These are phyloP conservation scores for Oryza glumipatula DNA, from an alignment of 176 grass and related monocot genomes.

Conservation along the genomic window DNA sequence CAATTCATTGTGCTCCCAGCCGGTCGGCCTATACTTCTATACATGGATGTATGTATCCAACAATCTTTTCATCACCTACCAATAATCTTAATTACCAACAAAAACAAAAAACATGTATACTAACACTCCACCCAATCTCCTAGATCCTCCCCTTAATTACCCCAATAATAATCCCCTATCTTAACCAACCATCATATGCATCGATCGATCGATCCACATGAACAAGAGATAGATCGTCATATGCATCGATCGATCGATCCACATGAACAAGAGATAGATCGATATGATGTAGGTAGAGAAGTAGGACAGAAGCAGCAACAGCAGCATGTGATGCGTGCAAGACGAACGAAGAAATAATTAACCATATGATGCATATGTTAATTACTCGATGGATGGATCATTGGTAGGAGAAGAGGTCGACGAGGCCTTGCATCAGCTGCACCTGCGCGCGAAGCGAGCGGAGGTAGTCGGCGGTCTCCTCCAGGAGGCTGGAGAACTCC, in stretches of 20 bases:
- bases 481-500: conserved; percentile 84
- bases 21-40: conserved; percentile 12
- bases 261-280: conserved; percentile 36
- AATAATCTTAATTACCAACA: conserved; percentile 41
- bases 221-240: conserved; percentile 28
- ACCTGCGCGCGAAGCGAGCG: conserved; percentile 71
- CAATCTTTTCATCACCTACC: conserved; percentile 46
- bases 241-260: not conserved
- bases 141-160: conserved; percentile 2
- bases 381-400: conserved; percentile 34
- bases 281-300: conserved; percentile 21
- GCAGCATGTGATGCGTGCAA: conserved; percentile 35
- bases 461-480: conserved; percentile 89
- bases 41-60: conserved; percentile 34
- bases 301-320: not conserved
- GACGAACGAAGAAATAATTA: conserved; percentile 46
- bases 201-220: not conserved
- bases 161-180: conserved; percentile 29
- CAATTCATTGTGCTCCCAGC: conserved; percentile 34
- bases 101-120: conserved; percentile 36
- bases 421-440: conserved; percentile 84
- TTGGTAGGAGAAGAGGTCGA: conserved; percentile 67
- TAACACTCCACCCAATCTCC: conserved; percentile 20
- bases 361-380: conserved; percentile 42
- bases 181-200: not conserved